Evolutionary conservation across 371 early-diverging fungal species (phyloP), one percentile per base, ranked within the genome.

Genomic region (Lichtheimia corymbifera): DNA sequence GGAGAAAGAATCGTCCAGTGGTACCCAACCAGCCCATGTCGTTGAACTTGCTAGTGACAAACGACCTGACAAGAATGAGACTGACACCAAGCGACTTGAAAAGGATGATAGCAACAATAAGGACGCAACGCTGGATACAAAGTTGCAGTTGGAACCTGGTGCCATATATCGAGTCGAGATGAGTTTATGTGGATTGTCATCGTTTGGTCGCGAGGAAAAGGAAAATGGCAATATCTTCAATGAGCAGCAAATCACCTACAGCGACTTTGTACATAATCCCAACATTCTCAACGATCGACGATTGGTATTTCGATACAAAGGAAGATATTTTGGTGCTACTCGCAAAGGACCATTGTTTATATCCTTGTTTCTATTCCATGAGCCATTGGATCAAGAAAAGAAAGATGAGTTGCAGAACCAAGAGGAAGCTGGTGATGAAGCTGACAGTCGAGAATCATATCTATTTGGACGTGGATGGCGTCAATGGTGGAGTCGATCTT

Each of bases 261-360:
- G 86, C 12, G 65, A 76, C 1, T 91, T 93, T 68, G 67, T 74
- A 11, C 74, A 81, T 40, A 87, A 88, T 50, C 90, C 93, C 1
- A 77, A 80, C 24, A 28, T 92, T 5, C 56, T 93, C 20, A 80
- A 80, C 42, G 86, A 91, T 58, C 83, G 85, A 18, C 65, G 76
- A 17, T 70, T 92, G 7, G 88, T 93, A 11, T 79, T 91, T 56
- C 79, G 86, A 28, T 79, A 90, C 58, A 73, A 86, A 45, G 82
- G 79, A 53, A 71, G 80, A 58, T 88, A 79, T 25, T 75, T 70
- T 73, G 68, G 74, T 12, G 71, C 74, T 17, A 66, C 57, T 9
- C 65, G 55, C 9, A 67, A 42, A 22, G 83, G 80, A 4, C 84
- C 86, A 1, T 62, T 85, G 43, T 76, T 88, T 17, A 80, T 73